Conservation (phyloP, 1,284 basidiomycete genomes). For the Moniliophthora roreri region DNA sequence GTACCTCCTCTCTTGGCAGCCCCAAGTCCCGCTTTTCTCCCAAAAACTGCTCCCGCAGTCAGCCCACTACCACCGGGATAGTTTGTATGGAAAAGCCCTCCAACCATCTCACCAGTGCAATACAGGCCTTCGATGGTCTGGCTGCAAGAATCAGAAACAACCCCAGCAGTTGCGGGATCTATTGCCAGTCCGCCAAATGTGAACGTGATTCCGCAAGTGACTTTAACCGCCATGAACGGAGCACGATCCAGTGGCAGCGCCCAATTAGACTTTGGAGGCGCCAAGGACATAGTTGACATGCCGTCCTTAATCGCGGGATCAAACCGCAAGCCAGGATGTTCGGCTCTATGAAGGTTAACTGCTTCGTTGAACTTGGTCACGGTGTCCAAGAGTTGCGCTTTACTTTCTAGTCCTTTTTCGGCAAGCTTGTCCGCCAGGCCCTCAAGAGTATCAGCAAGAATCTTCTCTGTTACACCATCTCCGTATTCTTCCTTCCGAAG, state of each 20-base stretch:
- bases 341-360: slow-evolving; percentile 33
- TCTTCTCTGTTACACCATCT: slow-evolving; percentile 55
- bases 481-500: slow-evolving; percentile 65
- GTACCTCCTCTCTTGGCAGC: slow-evolving; percentile 41
- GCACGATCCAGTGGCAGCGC: slow-evolving; percentile 39
- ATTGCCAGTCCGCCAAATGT: slow-evolving; percentile 68
- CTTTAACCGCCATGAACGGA: slow-evolving; percentile 65
- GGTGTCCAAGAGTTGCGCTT: slow-evolving; percentile 43
- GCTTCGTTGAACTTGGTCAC: slow-evolving; percentile 52
- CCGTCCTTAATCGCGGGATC: slow-evolving; percentile 66
- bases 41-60: slow-evolving; percentile 67
- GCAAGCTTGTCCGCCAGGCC: slow-evolving; percentile 50
- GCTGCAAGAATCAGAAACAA: slow-evolving; percentile 42
- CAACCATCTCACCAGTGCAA: slow-evolving; percentile 67
- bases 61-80: slow-evolving; percentile 71
- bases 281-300: slow-evolving; percentile 43
- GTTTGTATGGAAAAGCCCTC: slow-evolving; percentile 59
- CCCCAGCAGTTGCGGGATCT: slow-evolving; percentile 50
- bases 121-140: slow-evolving; percentile 52
- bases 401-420: slow-evolving; percentile 45
- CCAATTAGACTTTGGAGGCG: slow-evolving; percentile 33
- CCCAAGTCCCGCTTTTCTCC: slow-evolving; percentile 53
- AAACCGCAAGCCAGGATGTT: slow-evolving; percentile 41
- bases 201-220: slow-evolving; percentile 69
- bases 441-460: slow-evolving; percentile 47